phyloP scores from a whole-genome alignment of 176 grass and related monocot species.

The Bolboschoenus planiculmis region DNA sequence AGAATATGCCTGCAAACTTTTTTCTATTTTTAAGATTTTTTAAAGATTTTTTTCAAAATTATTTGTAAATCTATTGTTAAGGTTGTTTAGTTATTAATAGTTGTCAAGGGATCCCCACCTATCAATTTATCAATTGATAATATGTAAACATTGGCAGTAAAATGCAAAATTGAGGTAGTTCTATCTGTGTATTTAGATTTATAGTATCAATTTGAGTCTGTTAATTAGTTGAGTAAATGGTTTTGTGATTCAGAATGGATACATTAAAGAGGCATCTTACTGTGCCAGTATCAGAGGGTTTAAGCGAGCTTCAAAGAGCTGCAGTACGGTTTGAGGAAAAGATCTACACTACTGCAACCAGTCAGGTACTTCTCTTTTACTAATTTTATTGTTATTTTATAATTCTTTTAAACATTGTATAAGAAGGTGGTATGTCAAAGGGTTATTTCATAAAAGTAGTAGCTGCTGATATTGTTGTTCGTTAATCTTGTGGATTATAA shows the following conservation, averaged over 20 bases:
- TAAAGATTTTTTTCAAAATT: too few species aligned
- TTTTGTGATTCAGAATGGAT: conserved; percentile 47
- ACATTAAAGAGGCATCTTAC: conserved; percentile 71
- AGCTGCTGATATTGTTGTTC: not conserved
- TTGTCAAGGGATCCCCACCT: too few species aligned
- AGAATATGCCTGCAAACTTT: too few species aligned
- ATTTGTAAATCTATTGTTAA: too few species aligned
- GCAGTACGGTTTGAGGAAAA: conserved; percentile 69
- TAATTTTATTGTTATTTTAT: too few species aligned
- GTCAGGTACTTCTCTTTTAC: conserved; percentile 37
- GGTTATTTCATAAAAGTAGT: not conserved
- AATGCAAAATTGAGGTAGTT: too few species aligned
- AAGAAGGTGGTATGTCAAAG: not conserved
- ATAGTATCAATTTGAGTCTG: not conserved
- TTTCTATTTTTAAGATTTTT: too few species aligned
- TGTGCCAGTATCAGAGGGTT: conserved; percentile 45
- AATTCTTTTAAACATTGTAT: not conserved
- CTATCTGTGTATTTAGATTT: not conserved
- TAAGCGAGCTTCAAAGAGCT: conserved; percentile 64
- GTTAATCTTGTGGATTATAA: not conserved
- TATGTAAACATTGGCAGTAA: too few species aligned
- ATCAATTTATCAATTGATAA: not conserved
- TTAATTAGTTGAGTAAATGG: not conserved
- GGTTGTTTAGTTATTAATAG: too few species aligned
- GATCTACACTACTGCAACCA: conserved; percentile 50